Conservation (phyloP, 805 yeast species). For the Spathaspora hagerdaliae region DNA sequence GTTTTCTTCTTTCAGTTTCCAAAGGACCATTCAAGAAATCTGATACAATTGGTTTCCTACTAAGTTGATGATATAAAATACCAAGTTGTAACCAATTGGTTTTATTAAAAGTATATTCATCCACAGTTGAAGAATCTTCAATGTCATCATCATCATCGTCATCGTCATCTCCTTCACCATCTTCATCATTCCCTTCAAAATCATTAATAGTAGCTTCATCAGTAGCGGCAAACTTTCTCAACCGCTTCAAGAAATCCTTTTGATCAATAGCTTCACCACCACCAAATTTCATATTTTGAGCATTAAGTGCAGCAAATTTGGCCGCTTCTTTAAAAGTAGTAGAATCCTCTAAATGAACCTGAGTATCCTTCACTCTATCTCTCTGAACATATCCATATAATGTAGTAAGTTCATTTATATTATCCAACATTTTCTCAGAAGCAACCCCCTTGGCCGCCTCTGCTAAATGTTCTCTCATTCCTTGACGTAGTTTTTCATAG, state of each 20-base stretch:
- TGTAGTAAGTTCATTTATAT: slow-evolving; percentile 10
- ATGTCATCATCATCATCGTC: slow-evolving; percentile 14
- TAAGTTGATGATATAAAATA: slow-evolving; percentile 41
- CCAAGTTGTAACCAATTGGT: slow-evolving; percentile 64
- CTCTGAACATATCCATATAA: slow-evolving; percentile 17
- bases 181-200: slow-evolving; percentile 10
- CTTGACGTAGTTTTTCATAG: slow-evolving; percentile 26
- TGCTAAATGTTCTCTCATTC: slow-evolving; percentile 35
- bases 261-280: slow-evolving; percentile 47
- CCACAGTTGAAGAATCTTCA: slow-evolving; percentile 4
- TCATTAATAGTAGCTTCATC: neutral
- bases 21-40: slow-evolving; percentile 74
- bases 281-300: slow-evolving; percentile 53
- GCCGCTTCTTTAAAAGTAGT: slow-evolving; percentile 58
- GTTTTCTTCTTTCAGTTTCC: slow-evolving; percentile 51
- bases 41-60: slow-evolving; percentile 44
- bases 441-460: slow-evolving; percentile 60
- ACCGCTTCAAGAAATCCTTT: slow-evolving; percentile 40
- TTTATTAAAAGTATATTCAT: slow-evolving; percentile 34
- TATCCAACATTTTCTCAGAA: slow-evolving; percentile 35
- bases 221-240: slow-evolving; percentile 29
- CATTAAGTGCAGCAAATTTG: slow-evolving; percentile 59
- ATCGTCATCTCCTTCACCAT: slow-evolving; percentile 11
- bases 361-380: slow-evolving; percentile 29
- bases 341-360: slow-evolving; percentile 50